A percentile compares a stretch with the other conserved stretches of the same genome.
These are phyloP conservation scores for Penicillium longicatenatum DNA, from an alignment of 495 filamentous ascomycete genomes.

Conservation along the genomic window DNA sequence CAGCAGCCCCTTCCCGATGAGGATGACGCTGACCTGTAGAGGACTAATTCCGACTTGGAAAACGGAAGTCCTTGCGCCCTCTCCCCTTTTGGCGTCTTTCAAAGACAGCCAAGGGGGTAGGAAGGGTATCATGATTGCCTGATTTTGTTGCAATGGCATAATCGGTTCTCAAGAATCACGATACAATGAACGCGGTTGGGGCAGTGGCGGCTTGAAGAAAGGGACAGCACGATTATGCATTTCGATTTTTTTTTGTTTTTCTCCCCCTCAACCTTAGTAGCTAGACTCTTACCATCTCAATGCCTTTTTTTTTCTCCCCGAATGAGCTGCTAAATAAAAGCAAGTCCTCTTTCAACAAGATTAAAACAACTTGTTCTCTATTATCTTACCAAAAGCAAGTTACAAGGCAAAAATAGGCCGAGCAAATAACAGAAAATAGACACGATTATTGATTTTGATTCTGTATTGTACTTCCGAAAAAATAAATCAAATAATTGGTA, in stretches of 20 bases:
- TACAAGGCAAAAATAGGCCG: neutral
- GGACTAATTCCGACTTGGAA: constrained; percentile 19
- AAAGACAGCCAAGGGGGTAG: constrained; percentile 10
- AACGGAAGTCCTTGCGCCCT: constrained; percentile 10
- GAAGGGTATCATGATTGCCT: constrained; percentile 21
- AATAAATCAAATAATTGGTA: neutral
- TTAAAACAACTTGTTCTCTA: constrained; percentile 3
- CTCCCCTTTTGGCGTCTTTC: constrained; percentile 6
- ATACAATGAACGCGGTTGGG: constrained; percentile 47
- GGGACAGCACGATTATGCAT: constrained; percentile 45
- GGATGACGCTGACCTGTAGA: constrained; percentile 80
- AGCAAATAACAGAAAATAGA: neutral
- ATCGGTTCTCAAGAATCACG: constrained; percentile 36
- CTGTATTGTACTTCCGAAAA: neutral
- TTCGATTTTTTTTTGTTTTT: constrained; percentile 36
- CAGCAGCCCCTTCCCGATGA: constrained; percentile 90
- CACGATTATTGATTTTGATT: neutral
- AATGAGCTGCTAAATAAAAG: constrained; percentile 24
- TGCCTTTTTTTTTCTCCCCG: constrained; percentile 30
- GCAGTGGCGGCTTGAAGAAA: constrained; percentile 40
- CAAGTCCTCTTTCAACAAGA: constrained; percentile 26
- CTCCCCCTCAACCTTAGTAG: constrained; percentile 40
- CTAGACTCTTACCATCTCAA: constrained; percentile 45
- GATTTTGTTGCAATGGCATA: constrained; percentile 26
- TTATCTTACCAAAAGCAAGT: constrained; percentile 1